Base-by-base conservation (phyloP, 1,139 yeast genomes). In the Geotrichum histeridarum region DNA sequence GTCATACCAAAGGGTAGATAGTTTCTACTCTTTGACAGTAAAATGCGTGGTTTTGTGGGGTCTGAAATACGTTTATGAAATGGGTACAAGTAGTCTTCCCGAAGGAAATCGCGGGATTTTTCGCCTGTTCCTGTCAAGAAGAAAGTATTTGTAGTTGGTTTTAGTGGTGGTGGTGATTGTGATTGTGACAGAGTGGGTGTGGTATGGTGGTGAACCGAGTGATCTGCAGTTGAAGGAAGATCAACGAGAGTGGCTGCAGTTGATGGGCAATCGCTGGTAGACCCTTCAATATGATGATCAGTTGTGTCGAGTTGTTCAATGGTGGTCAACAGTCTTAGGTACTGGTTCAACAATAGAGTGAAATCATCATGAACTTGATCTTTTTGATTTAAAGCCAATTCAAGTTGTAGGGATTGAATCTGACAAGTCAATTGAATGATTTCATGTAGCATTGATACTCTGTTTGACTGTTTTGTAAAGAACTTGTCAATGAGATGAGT, bases 1-100 rank as follows among this genome's bases (percentile, higher is more conserved):
- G 45, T 33, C 49, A 53, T 49, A 8, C 55, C 55, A 53, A 37
- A 53, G 4, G 55, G 55, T 14, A 48, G 50, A 31, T 53, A 53
- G 35, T 53, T 53, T 36, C 55, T 38, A 8, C 50, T 32, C 37
- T 45, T 49, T 6, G 55, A 53, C 37, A 38, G 33, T 30, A 53
- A 33, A 31, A 42, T 31, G 22, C 46, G 51, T 11, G 43, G 46
- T 33, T 43, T 49, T 1, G 53, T 42, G 17, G 49, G 42, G 8
- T 41, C 46, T 22, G 27, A 37, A 3, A 42, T 42, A 11, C 55
- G 42, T 36, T 35, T 49, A 35, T 45, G 18, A 12, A 53, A 41
- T 15, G 55, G 55, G 30, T 53, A 53, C 15, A 53, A 42, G 35
- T 31, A 53, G 37, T 45, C 51, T 30, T 53, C 55, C 7, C 43